A percentile compares a stretch with the other conserved stretches of the same genome.
Conservation (phyloP, 371 early-diverging fungal genomes). For the Apophysomyces variabilis region DNA sequence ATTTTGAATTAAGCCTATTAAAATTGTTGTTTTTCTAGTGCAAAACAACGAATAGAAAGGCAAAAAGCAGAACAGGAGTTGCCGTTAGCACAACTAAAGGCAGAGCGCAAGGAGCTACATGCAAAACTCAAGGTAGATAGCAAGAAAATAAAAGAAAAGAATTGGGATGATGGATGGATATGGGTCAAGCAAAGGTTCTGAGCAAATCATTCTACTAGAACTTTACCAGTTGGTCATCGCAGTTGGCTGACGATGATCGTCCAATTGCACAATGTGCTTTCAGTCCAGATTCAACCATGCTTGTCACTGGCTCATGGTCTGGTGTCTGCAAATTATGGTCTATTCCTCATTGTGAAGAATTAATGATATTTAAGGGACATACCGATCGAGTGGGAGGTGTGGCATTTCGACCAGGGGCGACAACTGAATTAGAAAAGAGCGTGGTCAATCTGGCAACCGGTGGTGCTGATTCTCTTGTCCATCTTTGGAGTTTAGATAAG, state of each 20-base stretch:
- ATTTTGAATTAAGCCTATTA: not conserved
- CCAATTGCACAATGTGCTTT: conserved; percentile 83
- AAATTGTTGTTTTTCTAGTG: conserved; percentile 46
- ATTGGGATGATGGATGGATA: not conserved
- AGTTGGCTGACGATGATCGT: conserved; percentile 87
- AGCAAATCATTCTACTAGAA: too few species aligned
- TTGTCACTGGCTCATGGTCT: conserved; percentile 88
- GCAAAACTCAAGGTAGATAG: conserved; percentile 64
- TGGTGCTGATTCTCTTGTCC: conserved; percentile 76
- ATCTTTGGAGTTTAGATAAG: conserved; percentile 83
- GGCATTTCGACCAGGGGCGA: conserved; percentile 88
- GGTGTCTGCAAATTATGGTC: conserved; percentile 90
- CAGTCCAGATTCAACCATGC: conserved; percentile 76
- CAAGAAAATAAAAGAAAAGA: not conserved
- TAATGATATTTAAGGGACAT: conserved; percentile 75
- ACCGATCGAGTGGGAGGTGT: conserved; percentile 88
- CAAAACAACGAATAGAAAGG: conserved; percentile 68
- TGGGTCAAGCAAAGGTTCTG: too few species aligned
- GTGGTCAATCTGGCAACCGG: conserved; percentile 84
- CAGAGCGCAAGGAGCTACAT: conserved; percentile 80
- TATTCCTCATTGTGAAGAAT: conserved; percentile 71
- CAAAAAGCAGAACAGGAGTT: conserved; percentile 74
- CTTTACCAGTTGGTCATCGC: conserved; percentile 79
- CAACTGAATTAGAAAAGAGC: conserved; percentile 59
- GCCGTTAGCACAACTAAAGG: conserved; percentile 75